A percentile compares a stretch with the other conserved stretches of the same genome.
Conservation (phyloP, 2,329 filamentous ascomycete species). For the Drechmeria coniospora region DNA sequence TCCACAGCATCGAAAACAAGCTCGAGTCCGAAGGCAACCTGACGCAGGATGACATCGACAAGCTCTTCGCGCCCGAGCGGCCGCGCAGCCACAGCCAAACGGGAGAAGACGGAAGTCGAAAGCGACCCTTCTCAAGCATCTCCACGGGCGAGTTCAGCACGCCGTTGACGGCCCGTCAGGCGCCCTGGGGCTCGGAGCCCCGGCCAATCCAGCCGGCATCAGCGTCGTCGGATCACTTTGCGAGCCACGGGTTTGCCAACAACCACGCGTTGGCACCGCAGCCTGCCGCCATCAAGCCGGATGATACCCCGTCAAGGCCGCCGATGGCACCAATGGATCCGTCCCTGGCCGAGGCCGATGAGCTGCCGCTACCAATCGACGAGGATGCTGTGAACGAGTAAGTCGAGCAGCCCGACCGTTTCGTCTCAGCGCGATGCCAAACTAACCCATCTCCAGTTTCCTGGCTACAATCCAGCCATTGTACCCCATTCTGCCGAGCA, state of each 20-base stretch:
- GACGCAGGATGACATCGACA: constrained; percentile 31
- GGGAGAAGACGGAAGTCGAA: constrained; percentile 18
- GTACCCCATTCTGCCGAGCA: constrained; percentile 49
- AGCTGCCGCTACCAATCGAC: constrained; percentile 22
- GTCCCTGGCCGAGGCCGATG: constrained; percentile 17
- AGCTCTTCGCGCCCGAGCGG: constrained; percentile 20
- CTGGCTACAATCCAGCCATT: constrained; percentile 48
- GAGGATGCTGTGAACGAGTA: constrained; percentile 31
- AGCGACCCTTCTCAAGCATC: constrained; percentile 34
- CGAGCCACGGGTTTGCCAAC: constrained; percentile 17
- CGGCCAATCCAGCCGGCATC: constrained; percentile 27
- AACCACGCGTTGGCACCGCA: constrained; percentile 30
- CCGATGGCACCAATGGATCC: constrained; percentile 19
- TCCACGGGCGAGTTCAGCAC: constrained; percentile 25
- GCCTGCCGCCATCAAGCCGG: constrained; percentile 22
- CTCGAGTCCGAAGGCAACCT: constrained; percentile 37
- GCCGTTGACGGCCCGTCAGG: constrained; percentile 24
- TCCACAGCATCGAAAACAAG: constrained; percentile 69
- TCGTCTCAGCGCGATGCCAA: not conserved
- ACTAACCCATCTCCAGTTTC: constrained; percentile 29
- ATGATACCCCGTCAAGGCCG: constrained; percentile 20
- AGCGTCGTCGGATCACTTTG: constrained; percentile 16
- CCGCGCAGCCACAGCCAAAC: constrained; percentile 15
- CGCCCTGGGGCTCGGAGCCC: constrained; percentile 31
- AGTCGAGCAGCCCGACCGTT: constrained; percentile 7